A percentile compares a stretch with the other conserved stretches of the same genome.
phyloP scores from a whole-genome alignment of 768 basidiomycete species.

The Amanita pallidorosea region DNA sequence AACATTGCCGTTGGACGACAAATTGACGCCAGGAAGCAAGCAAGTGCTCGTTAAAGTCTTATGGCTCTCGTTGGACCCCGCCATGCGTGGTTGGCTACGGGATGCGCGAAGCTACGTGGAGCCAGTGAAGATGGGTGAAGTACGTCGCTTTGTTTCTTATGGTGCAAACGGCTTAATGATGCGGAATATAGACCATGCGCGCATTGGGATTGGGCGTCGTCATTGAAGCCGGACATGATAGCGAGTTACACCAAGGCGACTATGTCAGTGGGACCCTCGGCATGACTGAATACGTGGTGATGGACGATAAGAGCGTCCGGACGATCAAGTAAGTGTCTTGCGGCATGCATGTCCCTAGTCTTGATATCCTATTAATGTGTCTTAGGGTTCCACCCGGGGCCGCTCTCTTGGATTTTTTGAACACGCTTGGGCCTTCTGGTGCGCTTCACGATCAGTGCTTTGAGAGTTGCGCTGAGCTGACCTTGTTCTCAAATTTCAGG shows the following conservation, averaged over 20 bases:
- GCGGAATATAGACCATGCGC: constrained; percentile 52
- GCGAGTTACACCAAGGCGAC: constrained; percentile 53
- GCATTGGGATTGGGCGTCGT: constrained; percentile 59
- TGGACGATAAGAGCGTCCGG: constrained; percentile 39
- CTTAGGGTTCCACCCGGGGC: constrained; percentile 48
- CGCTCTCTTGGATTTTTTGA: constrained; percentile 67
- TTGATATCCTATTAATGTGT: not conserved
- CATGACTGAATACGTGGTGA: constrained; percentile 72
- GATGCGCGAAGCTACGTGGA: constrained; percentile 63
- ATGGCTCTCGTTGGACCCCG: constrained; percentile 78
- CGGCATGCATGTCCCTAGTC: not conserved
- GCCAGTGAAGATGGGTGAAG: constrained; percentile 63
- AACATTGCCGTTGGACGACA: constrained; percentile 31
- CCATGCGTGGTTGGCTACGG: constrained; percentile 78
- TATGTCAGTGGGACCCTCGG: constrained; percentile 53
- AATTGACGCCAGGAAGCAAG: constrained; percentile 36
- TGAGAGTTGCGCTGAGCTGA: not conserved
- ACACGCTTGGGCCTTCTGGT: constrained; percentile 71
- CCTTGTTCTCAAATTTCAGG: constrained; percentile 30
- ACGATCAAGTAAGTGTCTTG: constrained; percentile 45
- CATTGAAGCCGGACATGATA: constrained; percentile 42
- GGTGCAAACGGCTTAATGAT: not conserved
- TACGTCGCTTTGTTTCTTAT: constrained; percentile 8
- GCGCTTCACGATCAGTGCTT: constrained; percentile 11
- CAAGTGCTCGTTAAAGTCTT: constrained; percentile 70